Conservation (phyloP, 2,329 filamentous ascomycete species). For the Apiospora hydei region DNA sequence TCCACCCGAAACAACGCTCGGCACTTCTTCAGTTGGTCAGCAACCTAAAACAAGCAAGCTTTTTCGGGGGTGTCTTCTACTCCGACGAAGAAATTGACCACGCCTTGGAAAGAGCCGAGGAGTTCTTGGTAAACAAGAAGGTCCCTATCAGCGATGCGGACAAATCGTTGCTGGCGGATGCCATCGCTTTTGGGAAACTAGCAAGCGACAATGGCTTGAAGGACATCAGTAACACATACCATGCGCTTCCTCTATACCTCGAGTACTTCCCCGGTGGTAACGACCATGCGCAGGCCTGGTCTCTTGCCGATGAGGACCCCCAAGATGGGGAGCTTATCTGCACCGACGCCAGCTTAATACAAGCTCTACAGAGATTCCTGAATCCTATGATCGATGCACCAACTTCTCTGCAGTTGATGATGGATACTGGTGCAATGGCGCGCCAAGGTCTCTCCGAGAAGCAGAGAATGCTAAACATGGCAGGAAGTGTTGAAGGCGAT, state of each 20-base stretch:
- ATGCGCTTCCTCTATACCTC: conserved; percentile 81
- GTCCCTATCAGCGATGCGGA: conserved; percentile 69
- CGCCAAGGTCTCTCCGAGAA: conserved; percentile 48
- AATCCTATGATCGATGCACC: conserved; percentile 53
- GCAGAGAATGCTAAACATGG: conserved; percentile 39
- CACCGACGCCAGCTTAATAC: conserved; percentile 54
- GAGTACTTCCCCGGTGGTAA: conserved; percentile 68
- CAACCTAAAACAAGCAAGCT: conserved; percentile 84
- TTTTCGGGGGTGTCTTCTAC: conserved; percentile 84
- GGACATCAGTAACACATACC: conserved; percentile 69
- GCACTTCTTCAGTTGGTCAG: conserved; percentile 72
- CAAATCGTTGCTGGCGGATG: conserved; percentile 63
- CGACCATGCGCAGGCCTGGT: conserved; percentile 66
- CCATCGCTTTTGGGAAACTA: conserved; percentile 69
- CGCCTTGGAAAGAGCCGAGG: conserved; percentile 70
- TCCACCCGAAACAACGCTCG: conserved; percentile 76
- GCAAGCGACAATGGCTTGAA: conserved; percentile 70
- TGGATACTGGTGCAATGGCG: conserved; percentile 54
- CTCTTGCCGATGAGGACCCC: conserved; percentile 54
- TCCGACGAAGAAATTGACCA: conserved; percentile 66
- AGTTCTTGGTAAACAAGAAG: conserved; percentile 70
- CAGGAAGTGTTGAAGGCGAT: conserved; percentile 32
- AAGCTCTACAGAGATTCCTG: conserved; percentile 60
- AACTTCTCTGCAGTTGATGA: conserved; percentile 53
- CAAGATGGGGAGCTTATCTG: conserved; percentile 24